These are phyloP conservation scores for Xerocomus nothofagi DNA, from an alignment of 1,284 basidiomycete genomes.

Conservation along the genomic window DNA sequence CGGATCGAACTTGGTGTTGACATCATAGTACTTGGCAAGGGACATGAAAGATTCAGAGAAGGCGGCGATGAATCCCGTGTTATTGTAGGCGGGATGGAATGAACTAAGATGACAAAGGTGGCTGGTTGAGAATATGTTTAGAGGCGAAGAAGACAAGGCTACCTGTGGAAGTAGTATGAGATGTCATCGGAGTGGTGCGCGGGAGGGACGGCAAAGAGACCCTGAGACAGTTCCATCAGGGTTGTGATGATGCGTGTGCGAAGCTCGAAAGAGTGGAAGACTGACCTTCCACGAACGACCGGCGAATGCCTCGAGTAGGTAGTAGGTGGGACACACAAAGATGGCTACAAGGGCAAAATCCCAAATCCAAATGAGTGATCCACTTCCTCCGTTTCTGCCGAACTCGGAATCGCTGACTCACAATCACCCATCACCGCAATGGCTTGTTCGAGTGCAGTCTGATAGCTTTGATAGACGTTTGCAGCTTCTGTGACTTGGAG, in stretches of 20 bases:
- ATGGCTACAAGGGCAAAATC: constrained; percentile 20
- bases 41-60: constrained; percentile 29
- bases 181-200: constrained; percentile 13
- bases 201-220: constrained; percentile 26
- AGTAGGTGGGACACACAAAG: constrained; percentile 24
- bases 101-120: not conserved
- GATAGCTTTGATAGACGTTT: constrained; percentile 15
- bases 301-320: constrained; percentile 17
- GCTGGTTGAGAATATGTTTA: not conserved
- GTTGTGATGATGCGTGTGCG: too few relatives aligned
- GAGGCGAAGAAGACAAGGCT: not conserved
- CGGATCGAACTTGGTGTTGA: constrained; percentile 22
- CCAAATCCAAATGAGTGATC: not conserved
- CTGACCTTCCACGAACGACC: constrained; percentile 24
- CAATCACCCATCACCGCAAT: constrained; percentile 23
- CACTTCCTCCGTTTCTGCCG: not conserved
- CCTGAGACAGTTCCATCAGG: constrained; percentile 5
- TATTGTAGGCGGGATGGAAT: constrained; percentile 13
- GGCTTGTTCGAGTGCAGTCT: constrained; percentile 17
- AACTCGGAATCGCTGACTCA: constrained; percentile 3
- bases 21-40: constrained; percentile 18
- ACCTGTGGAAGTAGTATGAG: constrained; percentile 24
- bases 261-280: not conserved
- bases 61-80: constrained; percentile 24
- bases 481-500: constrained; percentile 8